phyloP scores from a whole-genome alignment of 2,329 filamentous ascomycete genomes.

The Ceratocystis alfenasii region DNA sequence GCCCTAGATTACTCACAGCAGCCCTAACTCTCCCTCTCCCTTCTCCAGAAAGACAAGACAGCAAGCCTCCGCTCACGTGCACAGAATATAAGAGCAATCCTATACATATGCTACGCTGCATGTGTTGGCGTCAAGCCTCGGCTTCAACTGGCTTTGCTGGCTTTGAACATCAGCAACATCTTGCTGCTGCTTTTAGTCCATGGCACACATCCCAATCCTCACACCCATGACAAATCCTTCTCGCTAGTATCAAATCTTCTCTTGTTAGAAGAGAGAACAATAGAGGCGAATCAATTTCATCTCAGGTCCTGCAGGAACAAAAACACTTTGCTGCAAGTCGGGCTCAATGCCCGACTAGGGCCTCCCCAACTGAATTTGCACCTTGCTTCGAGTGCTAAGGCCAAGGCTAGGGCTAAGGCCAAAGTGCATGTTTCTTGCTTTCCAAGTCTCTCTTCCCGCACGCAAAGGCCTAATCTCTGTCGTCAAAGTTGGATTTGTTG shows the following conservation, averaged over 20 bases:
- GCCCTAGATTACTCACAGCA: background rate
- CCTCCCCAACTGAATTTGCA: no score
- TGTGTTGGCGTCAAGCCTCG: background rate
- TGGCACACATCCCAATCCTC: background rate
- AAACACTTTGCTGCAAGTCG: background rate
- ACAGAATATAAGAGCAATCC: background rate
- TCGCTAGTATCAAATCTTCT: background rate
- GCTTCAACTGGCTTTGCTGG: background rate
- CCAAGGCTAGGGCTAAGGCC: background rate
- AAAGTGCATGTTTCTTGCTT: background rate
- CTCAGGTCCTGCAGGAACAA: constrained; percentile 8
- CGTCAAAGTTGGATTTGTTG: background rate
- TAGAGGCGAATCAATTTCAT: background rate
- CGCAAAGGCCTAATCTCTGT: background rate
- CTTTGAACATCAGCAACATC: background rate
- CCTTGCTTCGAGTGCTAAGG: background rate
- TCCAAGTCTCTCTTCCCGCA: background rate
- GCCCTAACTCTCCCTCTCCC: background rate
- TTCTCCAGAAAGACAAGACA: background rate
- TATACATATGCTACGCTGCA: background rate
- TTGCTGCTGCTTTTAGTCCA: no score
- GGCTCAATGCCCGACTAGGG: background rate
- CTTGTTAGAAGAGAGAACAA: background rate
- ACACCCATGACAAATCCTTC: constrained; percentile 5
- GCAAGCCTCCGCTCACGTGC: background rate